Conservation (phyloP, 1,284 basidiomycete species). For the Malassezia globosa region DNA sequence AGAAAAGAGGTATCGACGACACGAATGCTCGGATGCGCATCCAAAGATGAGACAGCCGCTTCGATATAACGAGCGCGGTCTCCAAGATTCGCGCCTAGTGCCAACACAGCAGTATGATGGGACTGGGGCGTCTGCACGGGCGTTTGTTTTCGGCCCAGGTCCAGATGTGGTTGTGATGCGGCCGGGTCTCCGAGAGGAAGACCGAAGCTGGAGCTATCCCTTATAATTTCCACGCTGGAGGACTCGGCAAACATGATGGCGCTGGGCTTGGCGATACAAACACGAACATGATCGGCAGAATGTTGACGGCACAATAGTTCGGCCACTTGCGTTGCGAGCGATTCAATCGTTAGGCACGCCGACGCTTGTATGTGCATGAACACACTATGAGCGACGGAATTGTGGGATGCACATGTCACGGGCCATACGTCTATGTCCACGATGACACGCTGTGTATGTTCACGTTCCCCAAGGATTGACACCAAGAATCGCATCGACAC, state of each 20-base stretch:
- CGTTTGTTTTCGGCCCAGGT: no score
- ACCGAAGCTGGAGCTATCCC: constrained; percentile 49
- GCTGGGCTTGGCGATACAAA: constrained; percentile 64
- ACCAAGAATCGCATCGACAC: constrained; percentile 55
- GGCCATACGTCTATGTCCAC: constrained; percentile 54
- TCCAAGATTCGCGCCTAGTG: constrained; percentile 80
- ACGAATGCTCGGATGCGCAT: constrained; percentile 44
- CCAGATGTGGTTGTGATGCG: no score
- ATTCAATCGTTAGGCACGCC: constrained; percentile 62
- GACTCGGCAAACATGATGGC: constrained; percentile 62
- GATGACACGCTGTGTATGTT: constrained; percentile 60
- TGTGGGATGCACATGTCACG: constrained; percentile 10
- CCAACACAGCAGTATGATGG: constrained; percentile 55
- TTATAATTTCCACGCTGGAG: constrained; percentile 57
- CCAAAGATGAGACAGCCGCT: constrained; percentile 55
- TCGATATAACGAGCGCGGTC: constrained; percentile 77
- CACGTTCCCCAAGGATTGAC: constrained; percentile 62
- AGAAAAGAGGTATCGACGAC: constrained; percentile 71
- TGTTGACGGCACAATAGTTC: constrained; percentile 49
- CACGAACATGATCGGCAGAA: constrained; percentile 34
- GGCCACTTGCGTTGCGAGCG: constrained; percentile 59
- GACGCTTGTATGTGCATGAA: constrained; percentile 50
- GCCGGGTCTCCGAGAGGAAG: not conserved
- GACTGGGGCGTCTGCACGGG: not conserved
- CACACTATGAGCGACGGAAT: constrained; percentile 35